These are phyloP conservation scores for Monosporozyma aquatica DNA, from an alignment of 805 yeast genomes.

Conservation along the genomic window DNA sequence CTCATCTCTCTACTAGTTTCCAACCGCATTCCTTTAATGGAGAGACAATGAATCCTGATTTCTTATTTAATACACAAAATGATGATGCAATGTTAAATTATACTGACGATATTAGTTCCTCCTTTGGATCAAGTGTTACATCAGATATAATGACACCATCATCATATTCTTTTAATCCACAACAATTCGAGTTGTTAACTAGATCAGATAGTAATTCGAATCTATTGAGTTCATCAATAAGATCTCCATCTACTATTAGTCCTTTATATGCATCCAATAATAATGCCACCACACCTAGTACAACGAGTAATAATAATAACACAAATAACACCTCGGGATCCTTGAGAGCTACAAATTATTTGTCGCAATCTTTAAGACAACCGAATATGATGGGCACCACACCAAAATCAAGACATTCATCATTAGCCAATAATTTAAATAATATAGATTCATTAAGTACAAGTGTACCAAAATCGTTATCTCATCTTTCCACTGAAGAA, in stretches of 20 bases:
- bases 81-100: slow-evolving; percentile 16
- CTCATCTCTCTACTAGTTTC: background rate
- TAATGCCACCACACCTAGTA: no score
- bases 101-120: slow-evolving; percentile 25
- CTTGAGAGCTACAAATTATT: slow-evolving; percentile 22
- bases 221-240: slow-evolving; percentile 4
- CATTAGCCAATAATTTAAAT: slow-evolving; percentile 12
- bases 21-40: slow-evolving; percentile 5
- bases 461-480: slow-evolving; percentile 15
- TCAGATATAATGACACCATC: slow-evolving; percentile 19
- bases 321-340: slow-evolving; percentile 19
- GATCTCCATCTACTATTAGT: slow-evolving; percentile 32
- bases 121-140: slow-evolving; percentile 24
- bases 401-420: slow-evolving; percentile 27
- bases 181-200: slow-evolving; percentile 11
- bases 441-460: slow-evolving; percentile 4
- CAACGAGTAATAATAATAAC: no score
- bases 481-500: slow-evolving; percentile 40
- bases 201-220: slow-evolving; percentile 2
- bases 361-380: slow-evolving; percentile 25
- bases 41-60: slow-evolving; percentile 10
- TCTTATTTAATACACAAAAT: slow-evolving; percentile 12
- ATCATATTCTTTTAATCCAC: slow-evolving; percentile 22
- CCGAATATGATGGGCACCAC: slow-evolving; percentile 17
- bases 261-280: no score